Conservation (phyloP, 768 basidiomycete genomes). For the Mycena galopus region DNA sequence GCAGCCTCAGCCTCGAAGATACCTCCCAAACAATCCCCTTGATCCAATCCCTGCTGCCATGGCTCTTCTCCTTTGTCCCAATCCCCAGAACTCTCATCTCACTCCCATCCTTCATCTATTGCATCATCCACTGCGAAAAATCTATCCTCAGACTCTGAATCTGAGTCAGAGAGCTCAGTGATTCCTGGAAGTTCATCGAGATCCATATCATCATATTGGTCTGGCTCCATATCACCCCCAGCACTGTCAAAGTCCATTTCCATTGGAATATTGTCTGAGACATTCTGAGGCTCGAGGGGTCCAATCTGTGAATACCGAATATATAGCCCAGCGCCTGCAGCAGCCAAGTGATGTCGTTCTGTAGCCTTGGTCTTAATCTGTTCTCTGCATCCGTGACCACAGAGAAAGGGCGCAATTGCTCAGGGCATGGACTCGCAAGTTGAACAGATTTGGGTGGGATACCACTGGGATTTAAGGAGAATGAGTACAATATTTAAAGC, state of each 20-base stretch:
- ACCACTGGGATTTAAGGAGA: not conserved
- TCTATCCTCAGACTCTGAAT: not conserved
- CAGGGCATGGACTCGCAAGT: not conserved
- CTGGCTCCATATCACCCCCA: not conserved
- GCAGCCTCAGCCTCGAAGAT: no score
- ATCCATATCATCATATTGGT: not conserved
- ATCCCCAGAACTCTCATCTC: not conserved
- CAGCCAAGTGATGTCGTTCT: not conserved
- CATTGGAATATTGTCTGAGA: not conserved
- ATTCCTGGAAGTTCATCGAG: not conserved
- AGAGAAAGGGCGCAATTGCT: not conserved
- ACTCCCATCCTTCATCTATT: not conserved
- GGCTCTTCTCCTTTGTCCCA: not conserved
- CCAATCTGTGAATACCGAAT: not conserved
- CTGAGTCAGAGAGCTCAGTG: not conserved
- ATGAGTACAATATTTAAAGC: not conserved
- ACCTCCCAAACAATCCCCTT: not conserved
- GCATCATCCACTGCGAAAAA: not conserved
- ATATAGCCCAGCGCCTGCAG: not conserved
- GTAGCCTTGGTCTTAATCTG: not conserved
- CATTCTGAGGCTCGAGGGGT: not conserved
- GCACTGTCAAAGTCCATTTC: not conserved
- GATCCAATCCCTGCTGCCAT: not conserved
- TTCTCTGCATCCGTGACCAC: not conserved
- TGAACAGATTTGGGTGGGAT: not conserved